These are phyloP conservation scores for Hanseniaspora thailandica DNA, from an alignment of 805 yeast genomes.

Conservation along the genomic window DNA sequence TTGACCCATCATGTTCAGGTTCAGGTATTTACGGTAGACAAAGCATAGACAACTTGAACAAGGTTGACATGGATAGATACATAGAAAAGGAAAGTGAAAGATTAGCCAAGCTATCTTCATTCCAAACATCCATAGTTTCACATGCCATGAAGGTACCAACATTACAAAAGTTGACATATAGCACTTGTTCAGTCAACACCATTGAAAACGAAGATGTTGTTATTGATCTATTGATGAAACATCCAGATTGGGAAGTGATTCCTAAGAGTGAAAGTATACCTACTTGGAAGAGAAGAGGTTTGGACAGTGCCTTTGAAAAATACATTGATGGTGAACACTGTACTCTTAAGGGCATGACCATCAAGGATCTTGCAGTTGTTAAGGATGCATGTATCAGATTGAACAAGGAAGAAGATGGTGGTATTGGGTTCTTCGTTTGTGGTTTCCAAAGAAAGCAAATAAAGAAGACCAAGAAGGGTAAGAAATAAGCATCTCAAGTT, in stretches of 20 bases:
- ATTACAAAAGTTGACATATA: constrained; percentile 71
- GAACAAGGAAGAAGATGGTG: constrained; percentile 81
- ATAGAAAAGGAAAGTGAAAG: constrained; percentile 22
- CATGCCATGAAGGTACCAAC: constrained; percentile 78
- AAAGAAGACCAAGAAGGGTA: neutral
- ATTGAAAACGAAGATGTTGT: constrained; percentile 93
- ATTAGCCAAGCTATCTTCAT: constrained; percentile 62
- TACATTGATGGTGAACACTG: constrained; percentile 30
- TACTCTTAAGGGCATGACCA: neutral
- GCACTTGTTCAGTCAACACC: constrained; percentile 90
- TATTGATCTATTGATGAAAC: constrained; percentile 53
- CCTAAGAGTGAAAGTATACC: constrained; percentile 58
- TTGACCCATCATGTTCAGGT: constrained; percentile 97
- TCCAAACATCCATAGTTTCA: constrained; percentile 76
- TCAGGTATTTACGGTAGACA: constrained; percentile 94
- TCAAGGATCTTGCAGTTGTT: constrained; percentile 36
- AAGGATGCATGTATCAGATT: constrained; percentile 86
- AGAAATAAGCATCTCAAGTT: neutral
- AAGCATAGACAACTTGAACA: constrained; percentile 34
- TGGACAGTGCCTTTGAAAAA: constrained; percentile 50
- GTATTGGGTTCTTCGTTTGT: constrained; percentile 97
- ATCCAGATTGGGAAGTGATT: constrained; percentile 64
- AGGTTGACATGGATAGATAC: constrained; percentile 14
- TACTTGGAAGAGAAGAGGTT: constrained; percentile 77
- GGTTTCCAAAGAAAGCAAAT: constrained; percentile 50